These are phyloP conservation scores for Tephrocybe sp. DNA, from an alignment of 768 basidiomycete genomes.

Conservation along the genomic window DNA sequence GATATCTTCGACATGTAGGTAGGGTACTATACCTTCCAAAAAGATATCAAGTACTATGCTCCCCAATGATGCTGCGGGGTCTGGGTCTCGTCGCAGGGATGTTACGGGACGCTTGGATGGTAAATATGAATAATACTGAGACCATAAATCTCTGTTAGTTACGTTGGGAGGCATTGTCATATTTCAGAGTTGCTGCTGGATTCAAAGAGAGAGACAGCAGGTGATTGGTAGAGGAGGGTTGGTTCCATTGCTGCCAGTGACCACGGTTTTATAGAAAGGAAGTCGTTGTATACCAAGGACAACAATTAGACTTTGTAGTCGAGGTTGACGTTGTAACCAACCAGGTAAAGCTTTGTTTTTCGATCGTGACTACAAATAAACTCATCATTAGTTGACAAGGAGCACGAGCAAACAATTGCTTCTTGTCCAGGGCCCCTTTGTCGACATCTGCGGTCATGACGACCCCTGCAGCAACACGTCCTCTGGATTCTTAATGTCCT, in stretches of 20 bases:
- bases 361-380: neutral
- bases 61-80: neutral
- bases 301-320: neutral
- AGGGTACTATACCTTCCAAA: slow-evolving; percentile 40
- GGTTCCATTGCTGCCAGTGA: neutral
- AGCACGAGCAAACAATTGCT: too few species aligned
- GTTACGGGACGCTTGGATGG: too few species aligned
- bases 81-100: neutral
- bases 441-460: too few species aligned
- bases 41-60: slow-evolving; percentile 36
- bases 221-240: neutral
- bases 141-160: neutral
- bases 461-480: too few species aligned
- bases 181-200: neutral
- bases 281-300: neutral
- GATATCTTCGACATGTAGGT: slow-evolving; percentile 45
- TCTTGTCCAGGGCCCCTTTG: neutral
- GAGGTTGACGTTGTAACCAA: neutral
- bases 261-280: neutral
- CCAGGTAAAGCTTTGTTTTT: neutral
- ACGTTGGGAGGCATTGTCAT: too few species aligned
- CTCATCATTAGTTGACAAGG: neutral
- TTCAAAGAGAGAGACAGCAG: slow-evolving; percentile 24
- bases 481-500: too few species aligned
- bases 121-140: neutral